Base-by-base conservation (phyloP, 148 eudicot genomes). In the Pouteria glomerata region DNA sequence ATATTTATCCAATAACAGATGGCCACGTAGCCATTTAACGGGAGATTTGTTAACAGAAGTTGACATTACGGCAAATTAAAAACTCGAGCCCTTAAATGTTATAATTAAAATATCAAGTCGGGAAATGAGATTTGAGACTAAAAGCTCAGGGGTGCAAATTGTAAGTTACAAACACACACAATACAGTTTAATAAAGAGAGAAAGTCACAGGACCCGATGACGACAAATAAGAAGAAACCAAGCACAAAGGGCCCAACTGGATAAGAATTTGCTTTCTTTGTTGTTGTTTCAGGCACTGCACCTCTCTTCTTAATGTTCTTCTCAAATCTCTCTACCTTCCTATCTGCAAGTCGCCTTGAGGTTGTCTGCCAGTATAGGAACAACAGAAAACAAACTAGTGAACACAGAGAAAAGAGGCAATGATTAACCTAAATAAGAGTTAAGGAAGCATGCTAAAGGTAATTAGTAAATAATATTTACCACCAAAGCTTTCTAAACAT, bases 191-290 rank as follows among this genome's bases (percentile, higher is more conserved):
- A 14, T 18, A 8, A 63, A 34, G 30, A 55, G n/a, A 57, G n/a
- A 4, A 66, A 45, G 85, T 85, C 68, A 85, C 86, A 85, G n/a
- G 89, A 86, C 53, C 89, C 89, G 37, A 83, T 71, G 62, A 86
- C 86, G 61, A 86, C 89, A 64, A 86, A 86, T 39, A 86, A 67
- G 77, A 83, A 77, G 73, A 86, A 86, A 13, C 87, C 89, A 16
- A 86, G 74, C 60, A 83, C 57, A 0, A 86, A 33, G 26, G 89
- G 89, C 1, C 89, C 89, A 70, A 86, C 85, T 6, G 86, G 89
- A 70, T 86, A 86, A 8, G 80, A 69, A 57, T 69, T 76, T 63
- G 81, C 86, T 74, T 86, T 86, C 82, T 86, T 86, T 37, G 76
- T 29, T 6, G 85, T 71, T 50, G 84, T 74, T 69, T 85, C 86